Base-by-base conservation (phyloP, 345 rosid species). In the Gynandropsis gynandra region DNA sequence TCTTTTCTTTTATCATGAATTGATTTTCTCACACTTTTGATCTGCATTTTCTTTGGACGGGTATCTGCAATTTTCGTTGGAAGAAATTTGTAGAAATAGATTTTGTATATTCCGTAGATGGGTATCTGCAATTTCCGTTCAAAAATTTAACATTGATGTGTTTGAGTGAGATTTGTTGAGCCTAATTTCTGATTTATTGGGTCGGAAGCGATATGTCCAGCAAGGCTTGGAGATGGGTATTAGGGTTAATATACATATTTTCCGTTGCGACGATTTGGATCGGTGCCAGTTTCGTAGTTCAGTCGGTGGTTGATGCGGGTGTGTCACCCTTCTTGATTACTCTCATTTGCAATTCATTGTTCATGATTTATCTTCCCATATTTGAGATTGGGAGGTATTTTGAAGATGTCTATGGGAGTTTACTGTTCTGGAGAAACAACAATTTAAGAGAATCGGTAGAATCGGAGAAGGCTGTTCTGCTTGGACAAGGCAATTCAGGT, bases 261-360 rank as follows among this genome's bases (percentile, higher is more conserved):
- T 76, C 89, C 1, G 98, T 90, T 5, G 98, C 98, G 0, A 67
- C 70, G 42, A 90, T 90, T 43, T 90, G 96, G 98, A 87, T 90
- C 43, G 89, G 89, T 3, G 96, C 98, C 8, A 87, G 96, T 71
- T 90, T 82, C 56, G 95, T 87, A 64, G 98, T 90, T 27, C 95
- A 90, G 61, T 84, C 92, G 13, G 95, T 84, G 17, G 92, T 87
- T 7, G 92, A 87, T 69, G 81, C 67, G 4, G 98, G 96, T 21
- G 98, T 87, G 38, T 90, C 95, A 1, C 96, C 98, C 5, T 90
- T 87, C 65, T 80, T 90, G 45, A 70, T 92, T 61, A 82, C 98
- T 8, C 87, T 82, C 67, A 92, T 92, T 52, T 92, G 98, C 74
- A 92, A 92, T 69, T 87, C 98, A 0, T 60, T 92, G 68, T 87